Percentiles rank a stretch among this genome's conserved stretches.
phyloP scores from a whole-genome alignment of 306 rosid species.

The Cucurbita argyrosperma region DNA sequence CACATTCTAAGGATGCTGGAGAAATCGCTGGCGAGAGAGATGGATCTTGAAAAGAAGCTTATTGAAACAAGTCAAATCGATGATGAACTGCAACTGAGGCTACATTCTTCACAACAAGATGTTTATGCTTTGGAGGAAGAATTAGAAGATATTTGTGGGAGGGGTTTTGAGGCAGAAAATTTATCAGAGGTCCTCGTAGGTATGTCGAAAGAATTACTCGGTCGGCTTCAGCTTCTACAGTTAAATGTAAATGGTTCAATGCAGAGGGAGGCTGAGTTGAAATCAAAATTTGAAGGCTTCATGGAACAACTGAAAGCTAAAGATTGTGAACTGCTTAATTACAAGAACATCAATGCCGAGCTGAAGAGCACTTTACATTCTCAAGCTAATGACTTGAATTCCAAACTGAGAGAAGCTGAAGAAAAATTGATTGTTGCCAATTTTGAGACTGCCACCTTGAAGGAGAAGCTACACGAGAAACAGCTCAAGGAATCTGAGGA shows the following conservation, averaged over 20 bases:
- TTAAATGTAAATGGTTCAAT: slow-evolving; percentile 40
- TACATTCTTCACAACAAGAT: slow-evolving; percentile 33
- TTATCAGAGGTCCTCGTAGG: slow-evolving; percentile 37
- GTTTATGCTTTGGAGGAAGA: slow-evolving; percentile 44
- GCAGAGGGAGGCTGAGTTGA: slow-evolving; percentile 48
- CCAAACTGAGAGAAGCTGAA: slow-evolving; percentile 30
- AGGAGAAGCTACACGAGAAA: slow-evolving; percentile 39
- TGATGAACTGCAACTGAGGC: slow-evolving; percentile 29
- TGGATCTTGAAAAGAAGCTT: slow-evolving; percentile 62
- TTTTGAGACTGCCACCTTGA: slow-evolving; percentile 24
- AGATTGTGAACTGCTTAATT: slow-evolving; percentile 15
- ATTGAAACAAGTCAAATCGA: slow-evolving; percentile 33
- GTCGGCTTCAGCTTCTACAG: slow-evolving; percentile 51
- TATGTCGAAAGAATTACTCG: slow-evolving; percentile 58
- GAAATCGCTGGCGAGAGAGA: slow-evolving; percentile 62
- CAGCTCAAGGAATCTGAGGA: slow-evolving; percentile 39
- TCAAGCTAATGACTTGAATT: slow-evolving; percentile 19
- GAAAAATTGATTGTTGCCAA: slow-evolving; percentile 24
- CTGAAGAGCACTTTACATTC: slow-evolving; percentile 13
- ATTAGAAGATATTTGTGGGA: slow-evolving; percentile 37
- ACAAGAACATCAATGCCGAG: slow-evolving; percentile 16
- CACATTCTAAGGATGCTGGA: slow-evolving; percentile 62
- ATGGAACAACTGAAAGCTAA: slow-evolving; percentile 25
- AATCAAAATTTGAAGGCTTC: slow-evolving; percentile 31
- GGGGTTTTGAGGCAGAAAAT: slow-evolving; percentile 53